phyloP scores from a whole-genome alignment of 805 yeast genomes.

The Cyberlindnera xishuangbannaensis region DNA sequence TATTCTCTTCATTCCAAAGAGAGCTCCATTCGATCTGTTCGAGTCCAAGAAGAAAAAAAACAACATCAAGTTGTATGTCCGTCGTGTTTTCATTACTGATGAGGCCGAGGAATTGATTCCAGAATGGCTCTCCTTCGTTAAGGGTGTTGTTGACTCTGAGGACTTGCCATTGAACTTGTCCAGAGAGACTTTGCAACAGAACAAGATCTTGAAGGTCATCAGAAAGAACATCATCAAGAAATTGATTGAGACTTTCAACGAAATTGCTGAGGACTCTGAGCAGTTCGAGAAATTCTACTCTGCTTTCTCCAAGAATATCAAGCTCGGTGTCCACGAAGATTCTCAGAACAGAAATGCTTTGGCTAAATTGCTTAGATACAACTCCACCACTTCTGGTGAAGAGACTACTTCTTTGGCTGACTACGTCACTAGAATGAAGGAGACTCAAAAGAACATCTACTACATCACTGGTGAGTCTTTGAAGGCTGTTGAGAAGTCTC shows the following conservation, averaged over 20 bases:
- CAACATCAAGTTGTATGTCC: conserved; percentile 97
- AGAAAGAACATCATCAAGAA: conserved; percentile 99
- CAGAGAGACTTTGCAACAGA: conserved; percentile 99
- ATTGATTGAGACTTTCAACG: conserved; percentile 96
- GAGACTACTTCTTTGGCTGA: conserved; percentile 93
- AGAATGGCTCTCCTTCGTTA: conserved; percentile 96
- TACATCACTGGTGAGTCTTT: conserved; percentile 98
- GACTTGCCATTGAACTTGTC: conserved; percentile 99
- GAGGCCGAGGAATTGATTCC: conserved; percentile 99
- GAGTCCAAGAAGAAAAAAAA: conserved; percentile 99
- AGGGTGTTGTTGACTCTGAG: conserved; percentile 99
- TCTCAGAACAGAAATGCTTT: conserved; percentile 94
- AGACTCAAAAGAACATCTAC: conserved; percentile 99
- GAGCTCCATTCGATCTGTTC: conserved; percentile 98
- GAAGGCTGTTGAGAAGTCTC: conserved; percentile 98
- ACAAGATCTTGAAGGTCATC: conserved; percentile 98
- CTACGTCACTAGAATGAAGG: conserved; percentile 99
- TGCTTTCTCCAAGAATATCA: conserved; percentile 96
- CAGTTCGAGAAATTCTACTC: conserved; percentile 97
- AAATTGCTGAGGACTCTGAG: conserved; percentile 98
- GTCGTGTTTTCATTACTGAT: conserved; percentile 99
- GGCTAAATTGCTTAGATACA: conserved; percentile 93
- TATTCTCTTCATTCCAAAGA: conserved; percentile 93
- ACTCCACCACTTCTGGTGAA: conserved; percentile 93
- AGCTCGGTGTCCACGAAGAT: conserved; percentile 99